phyloP scores from a whole-genome alignment of 225 moss, liverwort and hornwort genomes.

The Bryum argenteum region DNA sequence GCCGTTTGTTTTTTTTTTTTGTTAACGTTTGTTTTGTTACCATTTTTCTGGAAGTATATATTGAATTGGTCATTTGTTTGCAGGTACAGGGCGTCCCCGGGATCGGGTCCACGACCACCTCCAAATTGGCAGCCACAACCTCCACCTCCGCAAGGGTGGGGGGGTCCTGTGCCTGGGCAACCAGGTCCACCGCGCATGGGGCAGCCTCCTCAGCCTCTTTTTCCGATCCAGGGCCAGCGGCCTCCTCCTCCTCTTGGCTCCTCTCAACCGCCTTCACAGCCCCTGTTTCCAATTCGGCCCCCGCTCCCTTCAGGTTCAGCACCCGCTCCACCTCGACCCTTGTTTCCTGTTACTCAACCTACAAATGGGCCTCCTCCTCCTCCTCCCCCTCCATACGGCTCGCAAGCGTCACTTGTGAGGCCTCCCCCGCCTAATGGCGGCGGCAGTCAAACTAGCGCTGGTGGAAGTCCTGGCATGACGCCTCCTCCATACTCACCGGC shows the following conservation, averaged over 20 bases:
- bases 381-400: conserved; percentile 45
- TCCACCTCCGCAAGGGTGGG: conserved; percentile 56
- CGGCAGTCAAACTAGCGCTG: conserved; percentile 49
- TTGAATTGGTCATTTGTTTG: conserved; percentile 31
- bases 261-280: conserved; percentile 68
- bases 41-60: background rate
- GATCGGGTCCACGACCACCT: conserved; percentile 52
- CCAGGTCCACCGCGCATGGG: conserved; percentile 60
- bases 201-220: conserved; percentile 77
- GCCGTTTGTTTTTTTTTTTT: background rate
- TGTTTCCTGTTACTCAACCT: conserved; percentile 62
- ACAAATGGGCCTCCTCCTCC: conserved; percentile 56
- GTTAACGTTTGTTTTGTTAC: background rate
- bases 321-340: conserved; percentile 50
- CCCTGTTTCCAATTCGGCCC: conserved; percentile 84
- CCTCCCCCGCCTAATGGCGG: conserved; percentile 45
- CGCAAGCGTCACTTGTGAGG: conserved; percentile 38
- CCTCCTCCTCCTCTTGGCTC: conserved; percentile 53
- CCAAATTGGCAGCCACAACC: conserved; percentile 63
- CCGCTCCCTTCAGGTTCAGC: conserved; percentile 64
- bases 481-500: conserved; percentile 40
- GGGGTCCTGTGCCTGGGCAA: conserved; percentile 48
- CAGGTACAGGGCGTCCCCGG: conserved; percentile 57
- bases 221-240: conserved; percentile 74
- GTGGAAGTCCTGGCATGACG: conserved; percentile 41